Evolutionary conservation across 108 stramenopile species (phyloP).

Genomic region (Nitzschia inconspicua): DNA sequence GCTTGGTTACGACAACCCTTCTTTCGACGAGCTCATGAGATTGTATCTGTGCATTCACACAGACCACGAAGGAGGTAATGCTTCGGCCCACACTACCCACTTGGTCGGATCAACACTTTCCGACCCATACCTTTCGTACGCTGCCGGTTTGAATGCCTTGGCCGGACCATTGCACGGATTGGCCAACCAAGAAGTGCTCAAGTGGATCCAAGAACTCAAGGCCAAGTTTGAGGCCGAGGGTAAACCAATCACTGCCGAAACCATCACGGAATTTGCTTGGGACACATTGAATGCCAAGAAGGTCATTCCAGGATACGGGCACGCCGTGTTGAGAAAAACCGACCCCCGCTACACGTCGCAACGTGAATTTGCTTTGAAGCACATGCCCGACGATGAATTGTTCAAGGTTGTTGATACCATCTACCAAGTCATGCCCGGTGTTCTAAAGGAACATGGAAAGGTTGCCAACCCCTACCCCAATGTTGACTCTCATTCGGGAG

Average conservation of each 20-base stretch:
- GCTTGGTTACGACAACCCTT: constrained; percentile 92
- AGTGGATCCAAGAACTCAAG: constrained; percentile 95
- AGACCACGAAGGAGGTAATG: constrained; percentile 99
- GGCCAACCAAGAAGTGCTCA: constrained; percentile 98
- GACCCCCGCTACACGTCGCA: constrained; percentile 99
- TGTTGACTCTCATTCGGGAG: constrained; percentile 98
- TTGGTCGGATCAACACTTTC: constrained; percentile 95
- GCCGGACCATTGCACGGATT: constrained; percentile 98
- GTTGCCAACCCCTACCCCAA: constrained; percentile 99
- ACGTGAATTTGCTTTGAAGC: constrained; percentile 99
- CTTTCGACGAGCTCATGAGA: constrained; percentile 99
- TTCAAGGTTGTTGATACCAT: constrained; percentile 99
- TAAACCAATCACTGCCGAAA: constrained; percentile 93
- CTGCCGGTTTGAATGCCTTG: constrained; percentile 95
- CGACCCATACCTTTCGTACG: constrained; percentile 95
- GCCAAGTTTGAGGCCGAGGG: constrained; percentile 91
- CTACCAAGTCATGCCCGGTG: constrained; percentile 96
- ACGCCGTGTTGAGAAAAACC: constrained; percentile 98
- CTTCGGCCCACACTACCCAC: constrained; percentile 98
- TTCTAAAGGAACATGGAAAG: constrained; percentile 99
- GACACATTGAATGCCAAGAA: constrained; percentile 98
- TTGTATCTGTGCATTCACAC: constrained; percentile 99
- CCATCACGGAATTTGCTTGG: constrained; percentile 99
- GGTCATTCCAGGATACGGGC: constrained; percentile 99
- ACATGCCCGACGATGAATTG: constrained; percentile 96